phyloP scores from a whole-genome alignment of 768 basidiomycete genomes.

The Astraeus odoratus region DNA sequence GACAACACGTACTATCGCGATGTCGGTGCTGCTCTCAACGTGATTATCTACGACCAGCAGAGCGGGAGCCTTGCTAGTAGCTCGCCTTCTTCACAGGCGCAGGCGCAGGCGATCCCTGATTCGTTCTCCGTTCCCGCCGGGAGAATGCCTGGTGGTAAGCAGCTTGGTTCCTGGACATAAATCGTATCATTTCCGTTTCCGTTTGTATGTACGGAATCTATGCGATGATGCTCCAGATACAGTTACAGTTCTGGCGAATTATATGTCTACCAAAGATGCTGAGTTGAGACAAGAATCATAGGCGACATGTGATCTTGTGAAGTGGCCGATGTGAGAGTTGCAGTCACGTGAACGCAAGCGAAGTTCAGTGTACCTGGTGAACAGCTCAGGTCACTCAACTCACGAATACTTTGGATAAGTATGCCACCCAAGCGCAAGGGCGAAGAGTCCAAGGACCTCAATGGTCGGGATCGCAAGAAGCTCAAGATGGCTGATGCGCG shows the following conservation, averaged over 20 bases:
- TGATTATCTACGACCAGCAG: slow-evolving; percentile 53
- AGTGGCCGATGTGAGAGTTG: no score
- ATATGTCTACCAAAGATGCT: no score
- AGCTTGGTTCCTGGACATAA: not conserved
- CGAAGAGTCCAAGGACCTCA: slow-evolving; percentile 23
- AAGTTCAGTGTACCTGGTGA: no score
- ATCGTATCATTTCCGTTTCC: not conserved
- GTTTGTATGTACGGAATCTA: not conserved
- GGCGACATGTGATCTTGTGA: no score
- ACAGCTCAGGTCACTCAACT: no score
- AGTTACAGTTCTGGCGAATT: no score
- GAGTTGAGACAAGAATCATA: no score
- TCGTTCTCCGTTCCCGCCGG: slow-evolving; percentile 8
- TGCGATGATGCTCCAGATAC: no score
- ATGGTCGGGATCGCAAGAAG: slow-evolving; percentile 59
- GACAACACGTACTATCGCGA: slow-evolving; percentile 58
- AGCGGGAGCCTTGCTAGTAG: slow-evolving; percentile 40
- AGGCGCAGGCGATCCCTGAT: not conserved
- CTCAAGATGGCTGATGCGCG: slow-evolving; percentile 56
- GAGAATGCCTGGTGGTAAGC: slow-evolving; percentile 32
- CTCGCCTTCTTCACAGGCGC: slow-evolving; percentile 5
- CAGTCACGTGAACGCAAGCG: no score
- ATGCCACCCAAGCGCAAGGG: slow-evolving; percentile 40
- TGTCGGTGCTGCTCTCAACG: slow-evolving; percentile 55
- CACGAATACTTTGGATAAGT: slow-evolving; percentile 22